Base-by-base conservation (phyloP, 2,329 filamentous ascomycete species). In the Lecanicillium sp. region DNA sequence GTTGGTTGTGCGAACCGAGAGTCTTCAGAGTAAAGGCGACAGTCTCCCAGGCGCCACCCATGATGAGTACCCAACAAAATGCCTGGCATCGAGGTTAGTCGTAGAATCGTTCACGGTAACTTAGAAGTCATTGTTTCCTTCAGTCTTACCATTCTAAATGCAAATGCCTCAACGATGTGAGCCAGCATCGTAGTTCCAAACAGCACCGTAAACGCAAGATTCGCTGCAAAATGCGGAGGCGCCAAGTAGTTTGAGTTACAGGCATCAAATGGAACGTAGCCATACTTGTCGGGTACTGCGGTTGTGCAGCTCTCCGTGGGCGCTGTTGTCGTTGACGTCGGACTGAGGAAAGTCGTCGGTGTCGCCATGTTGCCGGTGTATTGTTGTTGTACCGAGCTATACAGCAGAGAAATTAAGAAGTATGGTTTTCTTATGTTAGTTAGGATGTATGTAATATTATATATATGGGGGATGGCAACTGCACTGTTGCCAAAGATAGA, bases 271-370 rank as follows among this genome's bases (percentile, higher is more conserved):
- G 58, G 56, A 5, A 61, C 56, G 39, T 49, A 41, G 2, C 59
- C 59, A 33, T 60, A 52, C 29, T 51, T 49, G 10, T 43, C 56
- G 3, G 58, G 59, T 3, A 59, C 47, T 17, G 59, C 57, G 4
- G 48, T 56, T n/a, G 47, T 59, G 32, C 59, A 60, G 31, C 28
- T 41, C 11, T 33, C 29, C 8, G 39, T 36, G 15, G 70, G 65
- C 52, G 64, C 73, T 73, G 2, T 64, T 61, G 2, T 61, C 43
- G 6, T 68, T 61, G 49, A 36, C 17, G 50, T 43, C n/a, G 44
- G 29, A 3, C 20, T 19, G 9, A 45, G 29, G 10, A 41, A 6
- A 7, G 29, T 50, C 7, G 45, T 51, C 8, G 48, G 43, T 18
- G 51, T 50, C 4, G 42, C 40, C 51, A 54, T 54, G 4, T 37